These are phyloP conservation scores for Tuber microsphaerosporum DNA, from an alignment of 495 filamentous ascomycete genomes.

Conservation along the genomic window DNA sequence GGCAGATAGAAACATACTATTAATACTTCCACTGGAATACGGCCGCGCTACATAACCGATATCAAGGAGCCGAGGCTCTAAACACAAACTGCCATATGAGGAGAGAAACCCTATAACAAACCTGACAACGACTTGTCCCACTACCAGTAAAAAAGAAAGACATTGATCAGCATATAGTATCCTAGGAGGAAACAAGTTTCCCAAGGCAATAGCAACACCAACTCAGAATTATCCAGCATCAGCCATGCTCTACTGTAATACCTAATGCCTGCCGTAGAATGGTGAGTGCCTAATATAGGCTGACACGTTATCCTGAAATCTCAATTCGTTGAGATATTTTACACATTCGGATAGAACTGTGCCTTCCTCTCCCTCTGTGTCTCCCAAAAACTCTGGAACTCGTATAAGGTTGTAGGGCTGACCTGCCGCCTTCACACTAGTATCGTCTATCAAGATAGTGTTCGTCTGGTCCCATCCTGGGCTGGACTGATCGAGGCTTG, in stretches of 20 bases:
- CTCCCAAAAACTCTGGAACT: slow-evolving; percentile 65
- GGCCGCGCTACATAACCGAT: not conserved
- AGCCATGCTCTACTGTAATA: not conserved
- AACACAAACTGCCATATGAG: not conserved
- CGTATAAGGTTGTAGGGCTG: slow-evolving; percentile 79
- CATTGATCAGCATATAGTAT: not conserved
- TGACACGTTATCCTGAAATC: slow-evolving; percentile 44
- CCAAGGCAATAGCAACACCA: not conserved
- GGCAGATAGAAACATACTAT: not conserved
- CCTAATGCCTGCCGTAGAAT: slow-evolving; percentile 13
- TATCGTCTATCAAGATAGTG: slow-evolving; percentile 85
- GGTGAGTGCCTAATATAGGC: slow-evolving; percentile 24
- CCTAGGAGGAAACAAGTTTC: not conserved
- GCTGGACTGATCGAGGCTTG: slow-evolving; percentile 27
- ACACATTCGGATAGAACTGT: slow-evolving; percentile 9
- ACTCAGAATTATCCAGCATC: not conserved
- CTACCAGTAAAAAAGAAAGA: not conserved
- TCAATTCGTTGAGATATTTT: slow-evolving; percentile 45
- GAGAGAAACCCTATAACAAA: not conserved
- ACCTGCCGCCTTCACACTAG: slow-evolving; percentile 62
- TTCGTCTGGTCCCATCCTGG: slow-evolving; percentile 68
- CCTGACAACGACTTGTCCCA: not conserved
- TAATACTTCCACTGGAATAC: not conserved
- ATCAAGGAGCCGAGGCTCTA: not conserved
- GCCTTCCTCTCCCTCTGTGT: slow-evolving; percentile 14